Base-by-base conservation (phyloP, 1,284 basidiomycete genomes). In the Cronartium quercuum region DNA sequence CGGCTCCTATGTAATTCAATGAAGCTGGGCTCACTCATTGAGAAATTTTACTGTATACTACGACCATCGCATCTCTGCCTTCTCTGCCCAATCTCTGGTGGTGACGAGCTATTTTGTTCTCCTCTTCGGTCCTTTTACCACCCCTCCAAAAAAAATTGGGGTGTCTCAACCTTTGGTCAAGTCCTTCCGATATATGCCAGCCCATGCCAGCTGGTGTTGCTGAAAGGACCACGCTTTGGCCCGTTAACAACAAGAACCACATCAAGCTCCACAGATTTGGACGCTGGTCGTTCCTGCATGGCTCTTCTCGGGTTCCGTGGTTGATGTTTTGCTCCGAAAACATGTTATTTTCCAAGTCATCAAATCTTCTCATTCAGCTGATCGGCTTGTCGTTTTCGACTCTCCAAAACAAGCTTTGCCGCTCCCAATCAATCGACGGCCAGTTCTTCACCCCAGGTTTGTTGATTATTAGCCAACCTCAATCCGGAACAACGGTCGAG, bases 391-490 rank as follows among this genome's bases (percentile, higher is more conserved):
- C 38, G 24, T 34, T 24, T 42, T 29, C 61, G 9, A 13, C 55
- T 34, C 51, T 70, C 15, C 38, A 62, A 13, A 61, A 29, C 38
- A 63, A 70, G 34, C 42, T 70, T 10, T 47, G 34, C 15, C 37
- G 24, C 57, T 70, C 58, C 15, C 68, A 70, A 40, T 35, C 44
- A 1, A 70, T 58, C 24, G 68, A 61, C n/a, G 55, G 38, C 40
- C 68, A 63, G 55, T 70, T 61, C 40, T 70, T 63, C 40, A 70
- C 68, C 51, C 68, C 68, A 37, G 68, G 40, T 37, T 55, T 70
- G 21, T 44, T 63, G 9, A 70, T 70, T 40, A 44, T 70, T 44
- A 70, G 63, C 40, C 58, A 60, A 34, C 68, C 68, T 37, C 42
- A 58, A 42, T 60, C 68, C 9, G 35, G 63, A 62, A 51, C 55